Conservation (phyloP, 805 yeast species). For the Saccharomycopsis babjevae region DNA sequence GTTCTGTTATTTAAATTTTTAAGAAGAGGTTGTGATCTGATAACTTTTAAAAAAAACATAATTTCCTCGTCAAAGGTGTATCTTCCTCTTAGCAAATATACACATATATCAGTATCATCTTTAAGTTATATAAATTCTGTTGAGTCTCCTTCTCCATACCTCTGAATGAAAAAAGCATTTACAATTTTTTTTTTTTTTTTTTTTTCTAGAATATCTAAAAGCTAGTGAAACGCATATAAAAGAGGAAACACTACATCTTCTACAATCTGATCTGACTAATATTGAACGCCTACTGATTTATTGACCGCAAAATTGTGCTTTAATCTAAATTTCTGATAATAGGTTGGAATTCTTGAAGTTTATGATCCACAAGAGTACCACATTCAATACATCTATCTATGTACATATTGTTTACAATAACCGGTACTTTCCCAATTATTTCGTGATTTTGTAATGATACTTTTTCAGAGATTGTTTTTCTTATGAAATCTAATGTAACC, state of each 20-base stretch:
- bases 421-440: slow-evolving; percentile 1
- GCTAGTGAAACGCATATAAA: too few relatives aligned
- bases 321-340: neutral
- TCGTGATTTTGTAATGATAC: neutral
- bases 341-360: neutral
- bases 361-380: neutral
- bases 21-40: neutral
- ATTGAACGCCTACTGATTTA: too few relatives aligned
- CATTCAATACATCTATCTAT: neutral
- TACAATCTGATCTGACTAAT: too few relatives aligned
- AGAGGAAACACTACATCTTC: too few relatives aligned
- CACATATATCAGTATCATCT: too few relatives aligned
- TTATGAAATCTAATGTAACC: neutral
- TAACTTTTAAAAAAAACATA: neutral
- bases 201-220: too few relatives aligned
- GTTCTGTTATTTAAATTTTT: neutral
- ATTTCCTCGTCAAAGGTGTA: too few relatives aligned
- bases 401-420: slow-evolving; percentile 14
- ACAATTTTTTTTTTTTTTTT: too few relatives aligned
- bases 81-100: too few relatives aligned
- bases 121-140: too few relatives aligned
- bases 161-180: too few relatives aligned
- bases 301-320: neutral
- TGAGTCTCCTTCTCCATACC: too few relatives aligned
- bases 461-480: slow-evolving; percentile 3